Percentiles rank a stretch among this genome's conserved stretches.
Conservation (phyloP, 805 yeast species). For the Priceomyces melissophilus region DNA sequence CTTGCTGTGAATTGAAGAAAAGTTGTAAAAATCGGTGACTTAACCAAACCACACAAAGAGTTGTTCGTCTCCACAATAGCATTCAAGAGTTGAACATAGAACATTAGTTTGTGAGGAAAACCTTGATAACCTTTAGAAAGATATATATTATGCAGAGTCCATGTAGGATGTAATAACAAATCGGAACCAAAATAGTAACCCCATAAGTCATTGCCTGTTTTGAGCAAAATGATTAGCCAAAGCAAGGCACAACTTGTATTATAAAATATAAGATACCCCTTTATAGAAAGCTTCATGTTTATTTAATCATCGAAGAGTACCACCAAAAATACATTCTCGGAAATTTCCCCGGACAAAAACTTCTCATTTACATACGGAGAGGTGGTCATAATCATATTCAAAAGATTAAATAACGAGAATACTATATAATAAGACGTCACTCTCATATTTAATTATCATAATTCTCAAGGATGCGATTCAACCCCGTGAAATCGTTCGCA, state of each 20-base stretch:
- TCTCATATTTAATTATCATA: slow-evolving; percentile 12
- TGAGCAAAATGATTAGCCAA: slow-evolving; percentile 16
- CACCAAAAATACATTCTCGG: background rate
- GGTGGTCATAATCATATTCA: background rate
- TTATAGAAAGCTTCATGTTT: background rate
- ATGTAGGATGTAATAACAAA: slow-evolving; percentile 1
- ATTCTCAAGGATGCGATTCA: slow-evolving; percentile 27
- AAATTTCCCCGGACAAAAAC: background rate
- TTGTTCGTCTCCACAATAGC: slow-evolving; percentile 23
- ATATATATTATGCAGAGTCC: slow-evolving; percentile 7
- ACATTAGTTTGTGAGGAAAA: slow-evolving; percentile 28
- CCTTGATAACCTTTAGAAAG: slow-evolving; percentile 7
- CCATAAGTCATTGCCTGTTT: slow-evolving; percentile 10
- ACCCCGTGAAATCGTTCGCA: slow-evolving; percentile 34
- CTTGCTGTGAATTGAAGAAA: slow-evolving; percentile 29
- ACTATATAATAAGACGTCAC: background rate
- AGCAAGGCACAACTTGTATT: slow-evolving; percentile 14
- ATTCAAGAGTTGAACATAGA: slow-evolving; percentile 22
- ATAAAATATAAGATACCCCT: slow-evolving; percentile 11
- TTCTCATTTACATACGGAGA: background rate
- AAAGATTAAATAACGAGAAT: background rate
- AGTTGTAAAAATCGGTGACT: slow-evolving; percentile 23
- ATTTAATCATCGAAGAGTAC: background rate
- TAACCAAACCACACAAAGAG: slow-evolving; percentile 23
- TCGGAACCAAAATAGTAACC: slow-evolving; percentile 2